Evolutionary conservation across 2,329 filamentous ascomycete species (phyloP), one percentile per base, ranked within the genome.

Genomic region (Beauveria caledonica): DNA sequence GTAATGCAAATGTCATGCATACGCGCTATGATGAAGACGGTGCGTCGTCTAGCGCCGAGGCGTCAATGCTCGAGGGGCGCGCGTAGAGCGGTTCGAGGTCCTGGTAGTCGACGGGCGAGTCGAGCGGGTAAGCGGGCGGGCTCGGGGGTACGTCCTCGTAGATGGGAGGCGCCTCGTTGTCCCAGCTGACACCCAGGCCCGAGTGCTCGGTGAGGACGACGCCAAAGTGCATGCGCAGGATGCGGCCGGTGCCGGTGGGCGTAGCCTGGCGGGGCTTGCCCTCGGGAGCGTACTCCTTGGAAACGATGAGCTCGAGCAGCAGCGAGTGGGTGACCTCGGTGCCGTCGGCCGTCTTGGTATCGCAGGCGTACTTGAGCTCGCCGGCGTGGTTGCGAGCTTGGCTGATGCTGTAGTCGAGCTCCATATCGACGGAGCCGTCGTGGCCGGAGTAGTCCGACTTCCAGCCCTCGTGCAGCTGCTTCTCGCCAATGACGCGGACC

Each of bases 121-220:
- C 63, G 15, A 64, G 60, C 29, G 70, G 77, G 73, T 92, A 92
- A 6, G 79, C 81, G 0, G 93, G 93, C 53, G 93, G 93, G 68
- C 88, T 91, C 2, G 86, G 87, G 1, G 93, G 92, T 46, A 97
- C 92, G 70, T 97, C 91, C 73, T 94, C 88, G 75, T 99, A 99
- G 66, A 95, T 84, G 1, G 93, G 93, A 13, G 93, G 93, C 69
- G 90, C 86, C 77, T 99, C 93, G 74, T 97, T 93, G 67, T 97
- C 93, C 93, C 94, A 99, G 66, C 89, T 90, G 68, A 99, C 92
- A 55, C 93, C 92, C 71, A 96, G 83, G 19, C 93, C 93, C 21
- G 84, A 84, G 62, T 90, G 84, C 75, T 96, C 89, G 4, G 92
- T 97, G 60, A 97, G 81, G 61, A 86, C 79, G 58, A 94, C 80